These are phyloP conservation scores for Russula sp. DNA, from an alignment of 768 basidiomycete species.

Conservation along the genomic window DNA sequence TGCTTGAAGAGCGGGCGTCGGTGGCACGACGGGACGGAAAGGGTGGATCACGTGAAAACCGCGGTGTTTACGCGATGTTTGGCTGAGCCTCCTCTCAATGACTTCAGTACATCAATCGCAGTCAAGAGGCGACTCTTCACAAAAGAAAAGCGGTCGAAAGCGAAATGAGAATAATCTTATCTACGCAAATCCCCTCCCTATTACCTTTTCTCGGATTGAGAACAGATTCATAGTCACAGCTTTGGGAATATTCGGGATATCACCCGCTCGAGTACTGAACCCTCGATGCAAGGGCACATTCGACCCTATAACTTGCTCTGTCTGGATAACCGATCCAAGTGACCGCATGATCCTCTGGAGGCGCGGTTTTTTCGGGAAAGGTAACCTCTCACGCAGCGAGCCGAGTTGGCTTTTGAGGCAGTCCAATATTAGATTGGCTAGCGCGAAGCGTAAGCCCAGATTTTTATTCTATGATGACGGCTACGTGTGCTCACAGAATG, in stretches of 20 bases:
- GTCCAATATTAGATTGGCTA: slow-evolving; percentile 50
- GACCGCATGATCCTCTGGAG: slow-evolving; percentile 76
- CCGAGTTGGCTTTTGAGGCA: slow-evolving; percentile 87
- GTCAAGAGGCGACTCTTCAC: slow-evolving; percentile 1
- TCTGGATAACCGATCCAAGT: slow-evolving; percentile 68
- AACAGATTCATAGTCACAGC: slow-evolving; percentile 35
- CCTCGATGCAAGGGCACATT: slow-evolving; percentile 74
- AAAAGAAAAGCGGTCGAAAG: slow-evolving; percentile 46
- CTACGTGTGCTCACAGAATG: not conserved
- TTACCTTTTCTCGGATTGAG: slow-evolving; percentile 42
- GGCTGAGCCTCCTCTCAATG: slow-evolving; percentile 32
- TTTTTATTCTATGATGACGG: not conserved
- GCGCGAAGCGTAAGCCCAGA: slow-evolving; percentile 50
- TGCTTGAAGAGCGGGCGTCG: not conserved
- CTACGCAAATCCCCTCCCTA: slow-evolving; percentile 68
- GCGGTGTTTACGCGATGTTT: slow-evolving; percentile 26
- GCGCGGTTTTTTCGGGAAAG: slow-evolving; percentile 96
- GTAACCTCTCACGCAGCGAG: slow-evolving; percentile 89
- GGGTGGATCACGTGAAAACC: not conserved
- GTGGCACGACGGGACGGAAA: too few species aligned
- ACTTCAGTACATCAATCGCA: slow-evolving; percentile 29
- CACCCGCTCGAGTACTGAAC: slow-evolving; percentile 53
- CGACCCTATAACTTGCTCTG: slow-evolving; percentile 75
- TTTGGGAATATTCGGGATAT: slow-evolving; percentile 44
- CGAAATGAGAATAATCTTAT: slow-evolving; percentile 60